phyloP scores from a whole-genome alignment of 306 rosid species.

The Lathyrus aphaca region DNA sequence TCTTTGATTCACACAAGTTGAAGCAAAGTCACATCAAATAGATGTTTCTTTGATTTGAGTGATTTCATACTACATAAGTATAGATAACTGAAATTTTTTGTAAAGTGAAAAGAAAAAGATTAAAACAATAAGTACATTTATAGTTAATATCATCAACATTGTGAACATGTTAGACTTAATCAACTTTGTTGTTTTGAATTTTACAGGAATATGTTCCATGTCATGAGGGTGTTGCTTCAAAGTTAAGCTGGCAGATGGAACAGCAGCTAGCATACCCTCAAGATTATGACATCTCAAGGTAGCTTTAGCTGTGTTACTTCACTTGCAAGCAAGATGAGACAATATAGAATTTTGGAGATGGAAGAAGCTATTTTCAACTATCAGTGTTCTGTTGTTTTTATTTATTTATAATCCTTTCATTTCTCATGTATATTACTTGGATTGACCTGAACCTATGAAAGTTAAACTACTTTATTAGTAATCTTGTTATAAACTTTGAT shows the following conservation, averaged over 20 bases:
- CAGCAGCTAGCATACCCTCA: conserved; percentile 82
- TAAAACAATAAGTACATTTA: conserved; percentile 27
- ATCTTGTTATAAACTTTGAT: conserved; percentile 52
- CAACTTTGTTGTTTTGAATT: background rate
- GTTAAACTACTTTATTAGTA: conserved; percentile 43
- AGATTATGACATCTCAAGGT: conserved; percentile 77
- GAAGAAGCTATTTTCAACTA: conserved; percentile 61
- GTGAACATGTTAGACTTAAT: background rate
- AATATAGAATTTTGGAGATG: conserved; percentile 59
- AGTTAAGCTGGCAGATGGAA: conserved; percentile 88
- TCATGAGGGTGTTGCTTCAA: conserved; percentile 91
- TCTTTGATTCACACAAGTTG: conserved; percentile 35
- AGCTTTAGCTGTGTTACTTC: conserved; percentile 45
- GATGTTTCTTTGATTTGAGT: conserved; percentile 13
- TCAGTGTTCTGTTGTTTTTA: conserved; percentile 37
- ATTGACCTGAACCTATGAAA: conserved; percentile 65
- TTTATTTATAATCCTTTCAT: conserved; percentile 17
- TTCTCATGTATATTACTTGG: conserved; percentile 69
- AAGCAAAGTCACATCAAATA: conserved; percentile 36
- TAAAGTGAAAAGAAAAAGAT: conserved; percentile 33
- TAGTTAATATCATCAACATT: background rate
- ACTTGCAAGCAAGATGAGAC: conserved; percentile 43
- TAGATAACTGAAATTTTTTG: conserved; percentile 14
- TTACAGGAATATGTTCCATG: conserved; percentile 88
- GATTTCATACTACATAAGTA: conserved; percentile 19